Evolutionary conservation across 73 alveolate genomes (phyloP).

Genomic region (Paramecium sexaurelia): DNA sequence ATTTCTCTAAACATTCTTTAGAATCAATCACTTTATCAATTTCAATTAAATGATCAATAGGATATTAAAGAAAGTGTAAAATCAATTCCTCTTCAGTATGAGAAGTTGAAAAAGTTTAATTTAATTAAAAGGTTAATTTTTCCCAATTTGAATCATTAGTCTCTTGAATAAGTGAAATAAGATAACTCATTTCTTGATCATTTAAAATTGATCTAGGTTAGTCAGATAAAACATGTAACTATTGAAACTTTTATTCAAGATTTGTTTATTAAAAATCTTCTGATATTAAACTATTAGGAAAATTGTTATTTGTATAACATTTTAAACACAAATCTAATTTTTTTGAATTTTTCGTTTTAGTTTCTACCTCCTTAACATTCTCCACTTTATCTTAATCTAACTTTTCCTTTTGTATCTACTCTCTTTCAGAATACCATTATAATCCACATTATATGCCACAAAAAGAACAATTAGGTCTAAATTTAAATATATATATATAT

Average conservation of each 20-base stretch:
- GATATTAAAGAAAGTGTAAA: constrained; percentile 58
- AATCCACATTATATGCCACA: constrained; percentile 68
- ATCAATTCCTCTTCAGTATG: constrained; percentile 64
- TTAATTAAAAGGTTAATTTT: not conserved
- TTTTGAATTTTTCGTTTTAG: not conserved
- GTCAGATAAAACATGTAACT: not conserved
- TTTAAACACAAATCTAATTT: constrained; percentile 57
- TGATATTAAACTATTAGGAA: constrained; percentile 47
- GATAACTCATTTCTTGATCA: constrained; percentile 43
- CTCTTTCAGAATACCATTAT: constrained; percentile 57
- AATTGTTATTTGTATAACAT: constrained; percentile 57
- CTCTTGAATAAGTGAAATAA: constrained; percentile 40
- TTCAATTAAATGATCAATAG: constrained; percentile 27
- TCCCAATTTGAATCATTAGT: constrained; percentile 61
- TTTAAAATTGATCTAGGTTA: constrained; percentile 7
- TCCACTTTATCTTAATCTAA: not conserved
- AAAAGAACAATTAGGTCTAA: constrained; percentile 64
- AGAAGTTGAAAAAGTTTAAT: not conserved
- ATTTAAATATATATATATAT: no score
- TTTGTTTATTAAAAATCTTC: constrained; percentile 55
- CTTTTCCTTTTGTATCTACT: not conserved
- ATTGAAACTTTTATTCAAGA: not conserved
- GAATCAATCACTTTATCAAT: constrained; percentile 45
- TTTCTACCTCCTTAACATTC: not conserved
- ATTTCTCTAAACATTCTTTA: constrained; percentile 29